These are phyloP conservation scores for Corylus americana DNA, from an alignment of 306 rosid genomes.

Conservation along the genomic window DNA sequence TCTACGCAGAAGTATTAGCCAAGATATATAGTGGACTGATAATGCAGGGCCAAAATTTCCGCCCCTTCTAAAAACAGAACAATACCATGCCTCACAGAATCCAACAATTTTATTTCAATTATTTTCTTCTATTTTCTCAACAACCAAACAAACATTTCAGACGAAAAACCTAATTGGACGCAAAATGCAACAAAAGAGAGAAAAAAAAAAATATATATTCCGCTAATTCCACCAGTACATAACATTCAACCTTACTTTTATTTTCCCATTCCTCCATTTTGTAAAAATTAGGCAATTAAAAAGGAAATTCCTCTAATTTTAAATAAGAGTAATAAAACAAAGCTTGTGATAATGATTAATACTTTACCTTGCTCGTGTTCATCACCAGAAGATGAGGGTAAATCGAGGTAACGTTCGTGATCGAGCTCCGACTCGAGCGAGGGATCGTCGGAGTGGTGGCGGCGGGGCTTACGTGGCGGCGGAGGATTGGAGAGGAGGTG, in stretches of 20 bases:
- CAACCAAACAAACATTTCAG: background rate
- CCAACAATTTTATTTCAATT: background rate
- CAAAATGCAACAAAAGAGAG: background rate
- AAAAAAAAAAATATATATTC: background rate
- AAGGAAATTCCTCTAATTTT: background rate
- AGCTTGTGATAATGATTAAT: background rate
- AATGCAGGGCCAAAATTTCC: background rate
- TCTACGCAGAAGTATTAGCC: background rate
- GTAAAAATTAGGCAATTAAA: background rate
- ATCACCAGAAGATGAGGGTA: slow-evolving; percentile 45
- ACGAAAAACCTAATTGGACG: background rate
- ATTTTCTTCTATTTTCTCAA: background rate
- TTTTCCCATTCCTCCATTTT: background rate
- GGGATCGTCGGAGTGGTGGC: slow-evolving; percentile 31
- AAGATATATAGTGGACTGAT: background rate
- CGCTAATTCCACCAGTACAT: background rate
- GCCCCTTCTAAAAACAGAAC: background rate
- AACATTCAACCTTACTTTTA: background rate
- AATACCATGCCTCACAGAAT: background rate
- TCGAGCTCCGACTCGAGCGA: slow-evolving; percentile 56
- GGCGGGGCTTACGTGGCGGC: slow-evolving; percentile 71
- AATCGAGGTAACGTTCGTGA: slow-evolving; percentile 72
- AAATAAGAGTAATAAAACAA: background rate
- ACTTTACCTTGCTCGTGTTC: slow-evolving; percentile 57
- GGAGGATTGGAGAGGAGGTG: slow-evolving; percentile 70